Evolutionary conservation across 208 protist genomes (phyloP), one percentile per base, ranked within the genome.

Genomic region (Crithidia bombi): DNA sequence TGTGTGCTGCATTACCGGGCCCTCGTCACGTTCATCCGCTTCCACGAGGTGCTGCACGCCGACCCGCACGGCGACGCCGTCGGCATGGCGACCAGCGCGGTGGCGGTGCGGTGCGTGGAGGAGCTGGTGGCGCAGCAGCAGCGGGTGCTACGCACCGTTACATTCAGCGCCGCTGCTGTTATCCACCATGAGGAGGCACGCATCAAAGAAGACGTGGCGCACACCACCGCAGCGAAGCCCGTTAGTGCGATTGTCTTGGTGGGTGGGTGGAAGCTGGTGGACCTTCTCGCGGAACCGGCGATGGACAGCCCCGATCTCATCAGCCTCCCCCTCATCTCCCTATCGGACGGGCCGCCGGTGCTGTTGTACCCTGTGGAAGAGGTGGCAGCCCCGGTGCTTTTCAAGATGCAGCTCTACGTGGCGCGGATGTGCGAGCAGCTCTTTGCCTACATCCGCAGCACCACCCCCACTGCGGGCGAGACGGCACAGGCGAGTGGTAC

Each of bases 381-480:
- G 50, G 74, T 67, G 9, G 83, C 78, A 47, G 88, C 85, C 28
- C 65, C 72, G 43, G 69, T 86, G 41, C 66, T 96, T 39, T 89
- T 85, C 41, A 68, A 77, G 21, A 82, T 69, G 43, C 79, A 73
- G 12, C 65, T 87, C 28, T 84, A 80, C 67, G 63, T 96, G n/a
- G 92, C 90, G 26, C 70, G 83, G 49, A 91, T 93, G 84, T 69
- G 65, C 41, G 79, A 89, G 36, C 55, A 76, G n/a, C 72, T 95
- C 15, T 44, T 70, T 15, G 47, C 25, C 26, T 70, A 76, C 39
- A 10, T 70, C 12, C 82, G 56, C 69, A 59, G 26, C 73, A 62
- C 62, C 63, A 41, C 52, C 50, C 51, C n/a, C 63, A 41, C 52
- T 39, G 54, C n/a, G 5, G n/a, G 30, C 11, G 59, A 51, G 59